A percentile compares a stretch with the other conserved stretches of the same genome.
phyloP scores from a whole-genome alignment of 768 basidiomycete species.

The Clathrus columnatus region DNA sequence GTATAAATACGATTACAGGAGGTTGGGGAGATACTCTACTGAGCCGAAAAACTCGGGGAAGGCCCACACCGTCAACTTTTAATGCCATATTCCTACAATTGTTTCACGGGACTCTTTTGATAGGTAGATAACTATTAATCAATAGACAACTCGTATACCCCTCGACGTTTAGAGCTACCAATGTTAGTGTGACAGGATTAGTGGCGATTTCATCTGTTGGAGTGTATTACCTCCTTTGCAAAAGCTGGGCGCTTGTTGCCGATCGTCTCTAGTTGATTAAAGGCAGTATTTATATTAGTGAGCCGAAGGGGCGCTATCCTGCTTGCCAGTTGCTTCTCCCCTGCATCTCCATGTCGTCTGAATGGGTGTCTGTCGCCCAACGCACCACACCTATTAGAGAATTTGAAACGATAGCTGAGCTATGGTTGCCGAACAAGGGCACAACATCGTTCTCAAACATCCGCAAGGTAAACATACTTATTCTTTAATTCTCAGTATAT shows the following conservation, averaged over 20 bases:
- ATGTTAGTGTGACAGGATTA: background rate
- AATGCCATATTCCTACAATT: conserved; percentile 8
- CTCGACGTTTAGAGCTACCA: too few relatives aligned
- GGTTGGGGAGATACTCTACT: background rate
- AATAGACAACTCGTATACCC: background rate
- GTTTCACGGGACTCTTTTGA: background rate
- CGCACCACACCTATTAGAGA: background rate
- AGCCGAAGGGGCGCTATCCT: background rate
- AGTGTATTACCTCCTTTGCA: too few relatives aligned
- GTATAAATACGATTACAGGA: conserved; percentile 3
- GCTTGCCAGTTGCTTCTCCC: background rate
- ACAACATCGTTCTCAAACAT: conserved; percentile 20
- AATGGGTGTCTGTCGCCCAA: background rate
- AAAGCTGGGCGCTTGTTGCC: background rate
- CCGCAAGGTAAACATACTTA: conserved; percentile 42
- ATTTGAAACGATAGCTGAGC: conserved; percentile 7
- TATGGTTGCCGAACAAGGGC: conserved; percentile 6
- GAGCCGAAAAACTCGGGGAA: background rate
- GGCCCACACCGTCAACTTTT: background rate
- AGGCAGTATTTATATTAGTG: background rate
- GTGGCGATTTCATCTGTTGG: background rate
- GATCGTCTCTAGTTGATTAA: background rate
- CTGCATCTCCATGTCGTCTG: conserved; percentile 3
- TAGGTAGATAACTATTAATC: background rate
- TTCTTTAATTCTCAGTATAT: background rate